Evolutionary conservation across 768 basidiomycete species (phyloP).

Genomic region (Sarcodon aspratus): DNA sequence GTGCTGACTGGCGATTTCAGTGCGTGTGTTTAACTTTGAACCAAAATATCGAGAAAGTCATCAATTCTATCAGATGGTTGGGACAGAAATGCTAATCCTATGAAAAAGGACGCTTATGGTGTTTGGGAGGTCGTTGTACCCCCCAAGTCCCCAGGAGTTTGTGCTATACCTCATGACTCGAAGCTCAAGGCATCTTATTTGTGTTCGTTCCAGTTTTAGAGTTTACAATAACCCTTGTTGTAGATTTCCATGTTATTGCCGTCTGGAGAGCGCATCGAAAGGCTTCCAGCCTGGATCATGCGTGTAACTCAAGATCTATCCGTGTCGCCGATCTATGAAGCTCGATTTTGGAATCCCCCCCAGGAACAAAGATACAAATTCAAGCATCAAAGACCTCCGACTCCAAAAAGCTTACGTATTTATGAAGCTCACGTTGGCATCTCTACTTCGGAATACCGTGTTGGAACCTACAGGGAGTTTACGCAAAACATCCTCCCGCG

Average conservation of each 20-base stretch:
- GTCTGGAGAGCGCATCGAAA: conserved; percentile 72
- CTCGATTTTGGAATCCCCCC: conserved; percentile 98
- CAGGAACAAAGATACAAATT: conserved; percentile 60
- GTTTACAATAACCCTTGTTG: background rate
- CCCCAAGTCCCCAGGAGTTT: conserved; percentile 51
- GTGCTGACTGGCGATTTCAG: conserved; percentile 94
- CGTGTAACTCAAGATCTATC: conserved; percentile 91
- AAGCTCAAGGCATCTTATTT: conserved; percentile 63
- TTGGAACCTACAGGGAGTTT: conserved; percentile 96
- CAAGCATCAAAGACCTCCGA: conserved; percentile 64
- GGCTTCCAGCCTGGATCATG: conserved; percentile 87
- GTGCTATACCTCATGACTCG: conserved; percentile 87
- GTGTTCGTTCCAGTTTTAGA: background rate
- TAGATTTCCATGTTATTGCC: conserved; percentile 91
- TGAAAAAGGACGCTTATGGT: conserved; percentile 79
- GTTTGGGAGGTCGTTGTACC: conserved; percentile 82
- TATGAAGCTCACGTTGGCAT: conserved; percentile 99
- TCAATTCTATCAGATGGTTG: conserved; percentile 54
- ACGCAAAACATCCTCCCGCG: conserved; percentile 73
- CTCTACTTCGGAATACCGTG: conserved; percentile 75
- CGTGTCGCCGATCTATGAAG: conserved; percentile 88
- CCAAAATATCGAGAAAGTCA: background rate
- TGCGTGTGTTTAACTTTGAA: conserved; percentile 30
- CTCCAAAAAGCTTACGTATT: conserved; percentile 61
- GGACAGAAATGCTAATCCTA: conserved; percentile 75